Evolutionary conservation across 257 asterid species (phyloP).

Genomic region (Fraxinus pennsylvanica): DNA sequence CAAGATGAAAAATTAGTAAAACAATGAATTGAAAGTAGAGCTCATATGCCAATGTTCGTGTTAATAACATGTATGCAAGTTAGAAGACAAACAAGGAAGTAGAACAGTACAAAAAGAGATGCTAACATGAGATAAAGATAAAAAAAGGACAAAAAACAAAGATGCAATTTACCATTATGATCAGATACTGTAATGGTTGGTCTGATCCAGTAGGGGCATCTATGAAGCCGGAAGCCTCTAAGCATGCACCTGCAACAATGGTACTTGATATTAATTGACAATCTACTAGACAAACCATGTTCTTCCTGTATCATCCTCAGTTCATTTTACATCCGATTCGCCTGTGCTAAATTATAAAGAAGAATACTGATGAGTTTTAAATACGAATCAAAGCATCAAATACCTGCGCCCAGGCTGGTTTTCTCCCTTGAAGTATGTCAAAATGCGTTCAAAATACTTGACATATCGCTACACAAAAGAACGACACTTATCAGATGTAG

Average conservation of each 20-base stretch:
- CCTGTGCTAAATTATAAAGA: conserved; percentile 9
- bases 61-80: neutral
- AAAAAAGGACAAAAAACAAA: conserved; percentile 1
- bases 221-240: conserved; percentile 92
- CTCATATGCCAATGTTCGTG: neutral
- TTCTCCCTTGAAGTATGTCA: conserved; percentile 91
- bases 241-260: conserved; percentile 83
- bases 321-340: conserved; percentile 10
- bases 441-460: conserved; percentile 87
- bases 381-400: conserved; percentile 18
- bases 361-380: neutral
- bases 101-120: neutral
- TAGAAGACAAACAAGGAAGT: neutral
- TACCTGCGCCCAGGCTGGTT: conserved; percentile 98
- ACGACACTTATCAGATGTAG: conserved; percentile 8
- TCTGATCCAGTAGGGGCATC: conserved; percentile 95
- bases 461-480: conserved; percentile 74
- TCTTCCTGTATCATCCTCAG: conserved; percentile 18
- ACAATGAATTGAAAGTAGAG: neutral
- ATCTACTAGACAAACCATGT: conserved; percentile 7
- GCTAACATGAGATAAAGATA: neutral
- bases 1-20: neutral
- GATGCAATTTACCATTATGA: conserved; percentile 64
- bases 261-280: conserved; percentile 15
- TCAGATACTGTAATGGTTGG: conserved; percentile 85